A percentile compares a stretch with the other conserved stretches of the same genome.
These are phyloP conservation scores for Vigna mungo DNA, from an alignment of 306 rosid species.

Conservation along the genomic window DNA sequence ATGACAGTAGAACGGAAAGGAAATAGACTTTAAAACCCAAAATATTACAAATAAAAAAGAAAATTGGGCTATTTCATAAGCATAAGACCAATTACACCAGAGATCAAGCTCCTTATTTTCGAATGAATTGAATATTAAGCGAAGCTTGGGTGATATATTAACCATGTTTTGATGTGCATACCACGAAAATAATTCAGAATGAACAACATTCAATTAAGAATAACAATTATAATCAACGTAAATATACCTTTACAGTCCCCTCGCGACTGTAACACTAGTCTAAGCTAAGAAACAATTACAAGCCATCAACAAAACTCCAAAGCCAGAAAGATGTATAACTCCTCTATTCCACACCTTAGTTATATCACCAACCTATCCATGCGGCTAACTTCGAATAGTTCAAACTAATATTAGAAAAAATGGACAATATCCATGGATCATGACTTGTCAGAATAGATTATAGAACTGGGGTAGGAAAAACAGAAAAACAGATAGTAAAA, in stretches of 20 bases:
- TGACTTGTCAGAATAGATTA: neutral
- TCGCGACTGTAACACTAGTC: too few relatives aligned
- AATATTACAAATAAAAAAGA: neutral
- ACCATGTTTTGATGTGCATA: constrained; percentile 13
- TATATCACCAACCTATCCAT: constrained; percentile 12
- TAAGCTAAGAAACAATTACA: neutral
- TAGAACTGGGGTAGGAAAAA: neutral
- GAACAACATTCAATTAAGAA: constrained; percentile 20
- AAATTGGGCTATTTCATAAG: constrained; percentile 8
- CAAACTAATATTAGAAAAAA: neutral
- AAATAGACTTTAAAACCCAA: constrained; percentile 6
- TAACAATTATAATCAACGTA: constrained; percentile 12
- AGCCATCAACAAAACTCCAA: constrained; percentile 21
- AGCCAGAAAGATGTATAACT: constrained; percentile 19
- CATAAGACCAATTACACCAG: constrained; percentile 1
- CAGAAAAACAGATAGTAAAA: neutral
- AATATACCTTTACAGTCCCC: neutral
- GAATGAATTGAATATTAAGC: constrained; percentile 19
- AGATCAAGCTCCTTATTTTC: constrained; percentile 17
- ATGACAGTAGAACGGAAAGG: neutral
- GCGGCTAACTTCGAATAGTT: constrained; percentile 11
- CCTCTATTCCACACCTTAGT: neutral
- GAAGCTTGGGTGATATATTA: constrained; percentile 2
- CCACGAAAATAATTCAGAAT: neutral
- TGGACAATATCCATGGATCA: neutral